These are phyloP conservation scores for Friedmanniomyces endolithicus DNA, from an alignment of 495 filamentous ascomycete species.

Conservation along the genomic window DNA sequence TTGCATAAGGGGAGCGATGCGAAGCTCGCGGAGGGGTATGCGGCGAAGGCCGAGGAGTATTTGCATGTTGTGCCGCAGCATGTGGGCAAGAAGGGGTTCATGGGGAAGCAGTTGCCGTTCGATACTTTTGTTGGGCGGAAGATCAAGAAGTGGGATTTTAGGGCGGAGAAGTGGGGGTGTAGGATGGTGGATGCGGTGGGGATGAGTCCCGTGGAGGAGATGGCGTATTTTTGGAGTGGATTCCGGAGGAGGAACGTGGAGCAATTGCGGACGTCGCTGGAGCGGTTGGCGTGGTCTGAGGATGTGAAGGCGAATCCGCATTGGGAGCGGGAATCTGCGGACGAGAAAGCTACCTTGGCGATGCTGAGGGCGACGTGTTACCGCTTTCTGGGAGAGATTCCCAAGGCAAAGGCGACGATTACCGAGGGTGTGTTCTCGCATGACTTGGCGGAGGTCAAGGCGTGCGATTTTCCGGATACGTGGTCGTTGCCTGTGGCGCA, in stretches of 20 bases:
- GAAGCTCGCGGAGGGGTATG: slow-evolving; percentile 38
- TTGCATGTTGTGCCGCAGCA: slow-evolving; percentile 59
- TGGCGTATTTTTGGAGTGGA: slow-evolving; percentile 92
- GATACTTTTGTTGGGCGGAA: slow-evolving; percentile 81
- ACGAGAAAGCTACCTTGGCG: slow-evolving; percentile 61
- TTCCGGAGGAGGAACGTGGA: slow-evolving; percentile 58
- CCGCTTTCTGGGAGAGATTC: slow-evolving; percentile 46
- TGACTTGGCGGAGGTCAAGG: slow-evolving; percentile 47
- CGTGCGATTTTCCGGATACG: slow-evolving; percentile 42
- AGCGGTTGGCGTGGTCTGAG: slow-evolving; percentile 53
- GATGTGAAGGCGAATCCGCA: slow-evolving; percentile 38
- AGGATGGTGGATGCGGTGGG: slow-evolving; percentile 72
- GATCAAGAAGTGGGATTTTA: slow-evolving; percentile 76
- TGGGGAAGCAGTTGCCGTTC: slow-evolving; percentile 80
- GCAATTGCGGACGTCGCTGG: slow-evolving; percentile 52
- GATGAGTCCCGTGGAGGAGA: slow-evolving; percentile 74
- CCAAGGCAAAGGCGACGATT: slow-evolving; percentile 53
- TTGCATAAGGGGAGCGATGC: slow-evolving; percentile 41
- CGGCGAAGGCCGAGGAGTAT: slow-evolving; percentile 54
- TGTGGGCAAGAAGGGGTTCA: slow-evolving; percentile 76
- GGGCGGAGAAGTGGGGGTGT: slow-evolving; percentile 54
- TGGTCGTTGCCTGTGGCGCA: slow-evolving; percentile 70
- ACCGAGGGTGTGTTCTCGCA: slow-evolving; percentile 47
- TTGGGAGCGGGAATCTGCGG: slow-evolving; percentile 48
- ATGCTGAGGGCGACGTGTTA: slow-evolving; percentile 56